Conservation (phyloP, 768 basidiomycete species). For the Tricholoma terreum region DNA sequence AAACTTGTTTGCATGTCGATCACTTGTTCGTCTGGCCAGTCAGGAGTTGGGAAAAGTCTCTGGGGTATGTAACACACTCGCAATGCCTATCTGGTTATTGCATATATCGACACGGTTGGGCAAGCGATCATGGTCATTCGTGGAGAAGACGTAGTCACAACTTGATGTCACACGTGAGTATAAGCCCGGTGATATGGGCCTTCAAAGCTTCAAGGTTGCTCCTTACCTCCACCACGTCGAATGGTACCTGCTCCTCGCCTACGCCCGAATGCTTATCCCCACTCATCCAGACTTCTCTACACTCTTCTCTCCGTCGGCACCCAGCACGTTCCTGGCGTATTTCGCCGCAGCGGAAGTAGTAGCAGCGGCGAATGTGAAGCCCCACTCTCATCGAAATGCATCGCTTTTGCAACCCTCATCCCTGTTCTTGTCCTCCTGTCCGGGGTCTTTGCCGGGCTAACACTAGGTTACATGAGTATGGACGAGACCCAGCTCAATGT, state of each 20-base stretch:
- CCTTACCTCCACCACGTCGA: constrained; percentile 25
- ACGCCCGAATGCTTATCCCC: constrained; percentile 28
- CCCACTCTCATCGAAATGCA: constrained; percentile 18
- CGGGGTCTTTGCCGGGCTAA: constrained; percentile 88
- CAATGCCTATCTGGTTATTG: too few species aligned
- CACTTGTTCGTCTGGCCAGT: too few species aligned
- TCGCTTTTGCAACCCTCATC: constrained; percentile 56
- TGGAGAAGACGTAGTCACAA: too few species aligned
- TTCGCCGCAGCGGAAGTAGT: constrained; percentile 20
- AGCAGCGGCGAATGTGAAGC: not conserved
- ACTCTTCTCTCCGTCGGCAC: constrained; percentile 40
- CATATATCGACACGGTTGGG: too few species aligned
- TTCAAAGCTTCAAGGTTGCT: not conserved
- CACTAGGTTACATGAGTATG: constrained; percentile 89
- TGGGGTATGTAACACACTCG: too few species aligned
- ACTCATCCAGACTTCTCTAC: constrained; percentile 44
- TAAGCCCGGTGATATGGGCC: too few species aligned
- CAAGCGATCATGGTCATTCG: too few species aligned
- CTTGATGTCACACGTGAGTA: too few species aligned
- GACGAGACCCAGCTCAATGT: constrained; percentile 92
- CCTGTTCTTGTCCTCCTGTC: constrained; percentile 81
- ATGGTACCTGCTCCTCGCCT: constrained; percentile 43
- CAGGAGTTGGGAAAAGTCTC: too few species aligned
- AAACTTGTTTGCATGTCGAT: too few species aligned
- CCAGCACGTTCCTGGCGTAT: constrained; percentile 42